These are phyloP conservation scores for Trichosporon sp. DNA, from an alignment of 1,284 basidiomycete genomes.

Conservation along the genomic window DNA sequence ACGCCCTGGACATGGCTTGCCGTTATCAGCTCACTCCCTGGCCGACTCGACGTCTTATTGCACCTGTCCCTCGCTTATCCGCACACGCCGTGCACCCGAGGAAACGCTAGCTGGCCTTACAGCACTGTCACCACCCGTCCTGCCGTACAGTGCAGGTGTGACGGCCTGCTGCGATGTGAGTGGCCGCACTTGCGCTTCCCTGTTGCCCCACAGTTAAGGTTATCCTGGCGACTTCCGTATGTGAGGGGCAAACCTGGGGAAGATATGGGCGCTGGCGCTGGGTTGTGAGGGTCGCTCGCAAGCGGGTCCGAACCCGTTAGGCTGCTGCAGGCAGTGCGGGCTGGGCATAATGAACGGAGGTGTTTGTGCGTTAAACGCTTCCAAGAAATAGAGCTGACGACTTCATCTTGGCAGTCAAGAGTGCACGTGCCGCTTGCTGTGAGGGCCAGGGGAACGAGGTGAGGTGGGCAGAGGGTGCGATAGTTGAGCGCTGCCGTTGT, in stretches of 20 bases:
- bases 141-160: neutral
- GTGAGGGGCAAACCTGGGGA: too few relatives aligned
- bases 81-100: neutral
- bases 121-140: neutral
- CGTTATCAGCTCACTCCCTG: neutral
- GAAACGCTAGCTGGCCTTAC: neutral
- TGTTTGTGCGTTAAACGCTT: neutral
- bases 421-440: neutral
- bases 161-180: neutral
- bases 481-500: neutral
- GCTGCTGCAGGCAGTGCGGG: too few relatives aligned
- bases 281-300: neutral
- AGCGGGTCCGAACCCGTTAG: neutral
- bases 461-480: too few relatives aligned
- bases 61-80: neutral
- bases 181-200: neutral
- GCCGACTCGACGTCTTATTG: neutral
- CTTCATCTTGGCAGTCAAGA: neutral
- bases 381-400: neutral
- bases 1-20: neutral
- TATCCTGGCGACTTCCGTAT: neutral
- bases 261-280: too few relatives aligned
- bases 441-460: too few relatives aligned
- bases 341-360: neutral
- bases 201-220: neutral